Evolutionary conservation across 1,284 basidiomycete genomes (phyloP), one percentile per base, ranked within the genome.

Genomic region (Nidula niveotomentosa): DNA sequence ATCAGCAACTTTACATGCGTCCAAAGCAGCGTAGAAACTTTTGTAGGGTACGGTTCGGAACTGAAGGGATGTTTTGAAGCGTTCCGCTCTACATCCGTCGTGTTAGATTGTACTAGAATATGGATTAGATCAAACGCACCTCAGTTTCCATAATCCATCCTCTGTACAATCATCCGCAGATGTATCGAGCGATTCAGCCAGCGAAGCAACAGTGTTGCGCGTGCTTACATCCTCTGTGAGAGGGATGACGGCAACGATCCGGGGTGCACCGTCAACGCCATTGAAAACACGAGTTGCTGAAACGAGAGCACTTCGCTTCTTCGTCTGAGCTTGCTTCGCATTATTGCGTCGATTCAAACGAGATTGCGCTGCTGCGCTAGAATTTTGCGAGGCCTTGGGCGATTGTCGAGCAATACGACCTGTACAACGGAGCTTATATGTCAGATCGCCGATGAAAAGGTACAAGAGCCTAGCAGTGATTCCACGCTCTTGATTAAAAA

Each of bases 11-110:
- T 94, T 89, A 65, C 89, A 91, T 0, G 90, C 90, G 66, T 98
- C 95, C 37, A 99, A 80, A 0, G 92, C 84, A 1, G 87, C 81
- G 66, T 93, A 96, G 43, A 94, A 79, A 43, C 77, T 76, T 52
- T 82, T 77, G 60, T 91, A 88, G 0, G 83, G 85, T 0, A 94
- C 77, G 52, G 88, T 84, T 52, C 95, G 79, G 68, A 97, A 90
- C 65, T 97, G 94, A 0, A 98, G 75, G 3, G 88, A 90, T 0
- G 95, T 93, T 70, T 92, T 93, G 79, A 94, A 97, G 8, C 93
- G 84, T 47, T 91, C 88, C 44, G 87, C 90, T 65, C 91, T 93
- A 56, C 23, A 61, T 13, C 34, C 49, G 36, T 51, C 6, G 7
- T 50, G 17, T 53, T 36, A 36, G 33, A 12, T 49, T 10, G 18